These are phyloP conservation scores for Thalassiosira mediterranea DNA, from an alignment of 352 stramenopile species.

Conservation along the genomic window DNA sequence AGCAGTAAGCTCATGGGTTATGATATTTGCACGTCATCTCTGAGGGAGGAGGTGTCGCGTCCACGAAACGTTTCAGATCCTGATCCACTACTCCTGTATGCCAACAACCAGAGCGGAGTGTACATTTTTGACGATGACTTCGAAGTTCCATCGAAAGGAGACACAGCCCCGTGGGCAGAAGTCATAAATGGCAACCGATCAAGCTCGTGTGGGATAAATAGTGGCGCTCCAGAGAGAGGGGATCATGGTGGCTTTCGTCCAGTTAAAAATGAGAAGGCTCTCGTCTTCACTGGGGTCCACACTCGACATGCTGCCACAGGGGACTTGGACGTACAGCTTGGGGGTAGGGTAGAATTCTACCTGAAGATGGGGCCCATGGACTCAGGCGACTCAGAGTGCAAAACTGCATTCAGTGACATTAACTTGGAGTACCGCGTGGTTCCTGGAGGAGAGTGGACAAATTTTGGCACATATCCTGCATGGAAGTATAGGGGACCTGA, in stretches of 20 bases:
- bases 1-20: slow-evolving; percentile 32
- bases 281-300: slow-evolving; percentile 39
- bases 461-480: slow-evolving; percentile 20
- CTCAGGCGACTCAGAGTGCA: slow-evolving; percentile 11
- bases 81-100: slow-evolving; percentile 27
- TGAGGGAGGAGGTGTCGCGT: slow-evolving; percentile 31
- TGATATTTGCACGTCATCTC: slow-evolving; percentile 41
- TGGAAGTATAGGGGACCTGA: slow-evolving; percentile 35
- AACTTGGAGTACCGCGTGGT: slow-evolving; percentile 26
- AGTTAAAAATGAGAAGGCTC: slow-evolving; percentile 30
- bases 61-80: slow-evolving; percentile 18
- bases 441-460: slow-evolving; percentile 10
- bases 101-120: slow-evolving; percentile 23
- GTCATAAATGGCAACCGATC: slow-evolving; percentile 49
- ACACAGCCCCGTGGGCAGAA: slow-evolving; percentile 36
- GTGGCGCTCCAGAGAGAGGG: slow-evolving; percentile 19
- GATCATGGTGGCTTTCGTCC: slow-evolving; percentile 22
- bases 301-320: slow-evolving; percentile 26
- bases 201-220: slow-evolving; percentile 37
- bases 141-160: slow-evolving; percentile 20
- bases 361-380: slow-evolving; percentile 44
- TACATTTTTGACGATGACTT: slow-evolving; percentile 55
- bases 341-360: slow-evolving; percentile 42
- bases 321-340: slow-evolving; percentile 34
- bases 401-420: slow-evolving; percentile 35